phyloP scores from a whole-genome alignment of 2,329 filamentous ascomycete species.

The Ceratocystis smalleyi region DNA sequence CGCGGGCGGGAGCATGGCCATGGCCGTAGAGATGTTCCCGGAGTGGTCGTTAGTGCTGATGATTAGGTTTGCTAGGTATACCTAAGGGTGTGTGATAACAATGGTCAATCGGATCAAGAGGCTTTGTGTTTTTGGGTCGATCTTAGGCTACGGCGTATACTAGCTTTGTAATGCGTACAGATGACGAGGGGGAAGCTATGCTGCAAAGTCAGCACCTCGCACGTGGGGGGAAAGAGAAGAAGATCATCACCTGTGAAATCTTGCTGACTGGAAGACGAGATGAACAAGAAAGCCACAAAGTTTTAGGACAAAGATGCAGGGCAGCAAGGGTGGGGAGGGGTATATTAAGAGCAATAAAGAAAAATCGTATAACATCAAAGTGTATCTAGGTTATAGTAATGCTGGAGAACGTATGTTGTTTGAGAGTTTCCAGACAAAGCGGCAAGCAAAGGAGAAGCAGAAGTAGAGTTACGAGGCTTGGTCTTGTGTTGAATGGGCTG shows the following conservation, averaged over 20 bases:
- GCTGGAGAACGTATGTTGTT: background rate
- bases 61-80: no score
- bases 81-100: no score
- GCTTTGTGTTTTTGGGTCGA: background rate
- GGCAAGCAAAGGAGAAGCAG: background rate
- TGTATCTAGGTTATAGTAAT: background rate
- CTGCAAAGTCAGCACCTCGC: background rate
- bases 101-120: background rate
- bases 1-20: constrained; percentile 8
- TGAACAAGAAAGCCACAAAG: background rate
- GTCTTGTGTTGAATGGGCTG: background rate
- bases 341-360: constrained; percentile 1
- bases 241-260: background rate
- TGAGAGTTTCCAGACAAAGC: background rate
- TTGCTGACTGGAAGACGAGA: background rate
- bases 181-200: background rate
- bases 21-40: background rate
- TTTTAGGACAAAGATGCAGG: background rate
- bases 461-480: background rate
- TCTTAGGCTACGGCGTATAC: background rate
- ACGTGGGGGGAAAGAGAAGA: background rate
- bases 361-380: background rate
- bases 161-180: background rate
- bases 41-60: background rate
- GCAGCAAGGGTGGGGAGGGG: background rate